These are phyloP conservation scores for Pseudogymnoascus sp. DNA, from an alignment of 2,329 filamentous ascomycete species.

Conservation along the genomic window DNA sequence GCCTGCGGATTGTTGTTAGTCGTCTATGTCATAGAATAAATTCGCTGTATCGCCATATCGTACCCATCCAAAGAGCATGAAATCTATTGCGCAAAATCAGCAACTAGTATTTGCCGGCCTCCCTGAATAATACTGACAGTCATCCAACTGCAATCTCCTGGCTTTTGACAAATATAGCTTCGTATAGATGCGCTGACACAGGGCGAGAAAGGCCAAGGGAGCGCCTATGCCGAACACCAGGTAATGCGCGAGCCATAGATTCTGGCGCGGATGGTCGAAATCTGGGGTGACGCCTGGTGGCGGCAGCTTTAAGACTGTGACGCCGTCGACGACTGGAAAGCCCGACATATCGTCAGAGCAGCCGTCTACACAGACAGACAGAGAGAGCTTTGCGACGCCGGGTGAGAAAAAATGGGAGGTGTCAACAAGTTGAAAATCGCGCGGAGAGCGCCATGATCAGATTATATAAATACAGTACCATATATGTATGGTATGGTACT, in stretches of 20 bases:
- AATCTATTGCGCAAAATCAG: background rate
- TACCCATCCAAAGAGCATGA: conserved; percentile 13
- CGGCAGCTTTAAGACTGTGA: conserved; percentile 9
- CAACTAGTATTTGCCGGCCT: background rate
- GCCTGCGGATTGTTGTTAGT: background rate
- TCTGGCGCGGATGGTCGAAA: conserved; percentile 15
- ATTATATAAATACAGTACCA: background rate
- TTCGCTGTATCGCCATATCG: background rate
- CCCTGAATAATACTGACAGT: conserved; percentile 14
- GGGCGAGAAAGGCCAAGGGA: conserved; percentile 14
- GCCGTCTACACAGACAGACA: background rate
- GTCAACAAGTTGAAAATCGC: background rate
- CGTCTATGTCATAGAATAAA: background rate
- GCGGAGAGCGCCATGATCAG: background rate
- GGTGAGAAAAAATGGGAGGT: background rate
- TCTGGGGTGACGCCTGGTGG: conserved; percentile 15
- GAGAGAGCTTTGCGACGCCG: background rate
- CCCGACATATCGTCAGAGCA: background rate
- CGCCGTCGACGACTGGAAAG: conserved; percentile 12
- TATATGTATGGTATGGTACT: no score
- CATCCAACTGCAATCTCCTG: conserved; percentile 14
- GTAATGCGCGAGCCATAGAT: conserved; percentile 11
- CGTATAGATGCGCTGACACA: conserved; percentile 18
- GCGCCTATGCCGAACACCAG: conserved; percentile 14
- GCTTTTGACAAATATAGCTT: conserved; percentile 12